Conservation (phyloP, 2,329 filamentous ascomycete species). For the Cryphonectria japonica region DNA sequence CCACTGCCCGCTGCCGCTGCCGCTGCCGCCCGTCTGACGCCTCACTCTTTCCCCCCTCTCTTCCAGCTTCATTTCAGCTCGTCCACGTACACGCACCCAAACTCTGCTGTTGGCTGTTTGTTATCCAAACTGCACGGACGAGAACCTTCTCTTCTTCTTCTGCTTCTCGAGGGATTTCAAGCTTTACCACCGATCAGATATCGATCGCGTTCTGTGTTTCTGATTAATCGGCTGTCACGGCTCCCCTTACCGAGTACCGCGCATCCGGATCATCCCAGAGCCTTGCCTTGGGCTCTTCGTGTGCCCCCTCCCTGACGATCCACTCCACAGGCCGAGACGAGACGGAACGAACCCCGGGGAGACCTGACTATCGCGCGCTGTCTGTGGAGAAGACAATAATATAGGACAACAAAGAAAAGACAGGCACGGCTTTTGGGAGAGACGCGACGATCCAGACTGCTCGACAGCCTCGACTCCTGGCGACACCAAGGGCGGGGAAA, state of each 20-base stretch:
- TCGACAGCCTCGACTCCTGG: neutral
- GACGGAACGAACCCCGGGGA: neutral
- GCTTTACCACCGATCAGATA: neutral
- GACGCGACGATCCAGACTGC: neutral
- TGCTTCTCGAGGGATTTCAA: neutral
- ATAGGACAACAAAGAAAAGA: neutral
- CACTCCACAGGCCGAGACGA: slow-evolving; percentile 7
- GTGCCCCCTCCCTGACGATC: slow-evolving; percentile 2
- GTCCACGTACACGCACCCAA: neutral
- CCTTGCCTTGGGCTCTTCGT: slow-evolving; percentile 1
- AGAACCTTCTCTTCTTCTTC: no score
- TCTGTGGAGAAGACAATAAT: slow-evolving; percentile 3
- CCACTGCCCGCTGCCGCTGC: neutral
- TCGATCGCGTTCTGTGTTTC: neutral
- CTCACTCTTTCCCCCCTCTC: neutral
- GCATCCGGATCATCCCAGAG: slow-evolving; percentile 10
- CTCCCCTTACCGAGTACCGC: slow-evolving; percentile 28
- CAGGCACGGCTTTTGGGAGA: neutral
- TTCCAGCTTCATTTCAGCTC: neutral
- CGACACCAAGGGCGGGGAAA: neutral
- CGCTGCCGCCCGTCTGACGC: neutral
- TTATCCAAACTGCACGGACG: neutral
- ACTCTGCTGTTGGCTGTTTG: neutral
- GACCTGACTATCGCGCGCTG: slow-evolving; percentile 1
- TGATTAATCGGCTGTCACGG: slow-evolving; percentile 15